phyloP scores from a whole-genome alignment of 768 basidiomycete species.

The Trametes elegans region DNA sequence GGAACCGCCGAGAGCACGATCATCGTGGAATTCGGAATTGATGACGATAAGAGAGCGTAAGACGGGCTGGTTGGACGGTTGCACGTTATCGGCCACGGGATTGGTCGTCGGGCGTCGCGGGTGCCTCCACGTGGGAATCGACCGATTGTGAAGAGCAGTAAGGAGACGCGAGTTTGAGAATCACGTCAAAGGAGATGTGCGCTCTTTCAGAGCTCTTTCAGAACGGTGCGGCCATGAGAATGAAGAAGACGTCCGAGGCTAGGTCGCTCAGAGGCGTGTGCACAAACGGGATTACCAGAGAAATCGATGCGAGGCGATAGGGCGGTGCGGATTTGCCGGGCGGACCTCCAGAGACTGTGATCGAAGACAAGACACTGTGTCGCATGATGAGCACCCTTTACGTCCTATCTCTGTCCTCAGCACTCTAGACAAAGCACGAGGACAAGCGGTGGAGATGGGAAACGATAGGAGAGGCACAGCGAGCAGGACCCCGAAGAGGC shows the following conservation, averaged over 20 bases:
- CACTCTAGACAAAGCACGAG: not conserved
- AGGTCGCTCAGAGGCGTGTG: no score
- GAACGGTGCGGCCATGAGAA: no score
- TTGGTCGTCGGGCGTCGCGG: not conserved
- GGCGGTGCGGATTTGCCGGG: no score
- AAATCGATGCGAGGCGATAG: no score
- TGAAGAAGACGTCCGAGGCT: no score
- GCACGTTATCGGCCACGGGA: conserved; percentile 3
- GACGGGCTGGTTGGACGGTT: not conserved
- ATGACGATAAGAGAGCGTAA: not conserved
- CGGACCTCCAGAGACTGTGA: no score
- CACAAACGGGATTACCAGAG: no score
- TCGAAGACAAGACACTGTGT: conserved; percentile 4
- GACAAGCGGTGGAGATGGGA: not conserved
- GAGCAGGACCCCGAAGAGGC: conserved; percentile 5
- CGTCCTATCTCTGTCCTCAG: no score
- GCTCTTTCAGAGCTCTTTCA: no score
- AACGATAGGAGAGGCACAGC: not conserved
- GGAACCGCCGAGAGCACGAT: no score
- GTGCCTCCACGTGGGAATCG: not conserved
- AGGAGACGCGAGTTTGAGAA: not conserved
- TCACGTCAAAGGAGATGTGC: no score
- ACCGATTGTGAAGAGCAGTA: not conserved
- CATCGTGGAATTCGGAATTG: conserved; percentile 9
- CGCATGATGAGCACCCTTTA: no score